Evolutionary conservation across 805 yeast genomes (phyloP), one percentile per base, ranked within the genome.

Genomic region (Zygosaccharomyces pseudorouxii): DNA sequence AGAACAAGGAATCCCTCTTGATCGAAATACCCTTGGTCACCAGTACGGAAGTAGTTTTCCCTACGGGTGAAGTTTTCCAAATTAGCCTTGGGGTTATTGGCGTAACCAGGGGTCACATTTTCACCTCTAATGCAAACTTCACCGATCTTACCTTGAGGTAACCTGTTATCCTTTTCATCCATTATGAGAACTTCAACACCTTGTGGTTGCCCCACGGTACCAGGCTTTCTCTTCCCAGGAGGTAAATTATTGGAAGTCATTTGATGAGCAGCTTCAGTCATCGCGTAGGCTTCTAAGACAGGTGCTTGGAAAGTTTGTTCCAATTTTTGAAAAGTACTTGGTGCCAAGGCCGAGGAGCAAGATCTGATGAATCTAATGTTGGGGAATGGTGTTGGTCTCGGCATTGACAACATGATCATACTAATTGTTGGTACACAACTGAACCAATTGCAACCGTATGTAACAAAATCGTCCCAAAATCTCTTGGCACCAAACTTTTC

Each of bases 261-360:
- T 64, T 84, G 89, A 63, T 84, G 89, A n/a, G 86, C 75, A 1
- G 87, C 87, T 61, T 84, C 90, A 1, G 89, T 84, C 88, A 84
- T 83, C 4, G 89, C 89, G 59, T 84, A 84, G 0, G 89, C 89
- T 63, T 84, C 90, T 12, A 83, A 60, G 0, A 84, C 89, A 0
- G 89, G 89, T 0, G 86, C 84, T 7, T 75, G 68, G 63, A 84
- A 79, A 27, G 73, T 71, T 41, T 67, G 51, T 56, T 84, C 89
- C 42, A 84, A 69, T 61, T 75, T 72, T 46, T 71, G 71, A 69
- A 84, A 78, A 5, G 81, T 81, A 1, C 81, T 64, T 2, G 88
- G 87, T 1, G 89, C 86, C 57, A 84, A 70, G 5, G 88, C 76
- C 1, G 88, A 76, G 1, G 89, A 84, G 60, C 89, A 84, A 0